phyloP scores from a whole-genome alignment of 805 yeast genomes.

The Dipodascus albidus region DNA sequence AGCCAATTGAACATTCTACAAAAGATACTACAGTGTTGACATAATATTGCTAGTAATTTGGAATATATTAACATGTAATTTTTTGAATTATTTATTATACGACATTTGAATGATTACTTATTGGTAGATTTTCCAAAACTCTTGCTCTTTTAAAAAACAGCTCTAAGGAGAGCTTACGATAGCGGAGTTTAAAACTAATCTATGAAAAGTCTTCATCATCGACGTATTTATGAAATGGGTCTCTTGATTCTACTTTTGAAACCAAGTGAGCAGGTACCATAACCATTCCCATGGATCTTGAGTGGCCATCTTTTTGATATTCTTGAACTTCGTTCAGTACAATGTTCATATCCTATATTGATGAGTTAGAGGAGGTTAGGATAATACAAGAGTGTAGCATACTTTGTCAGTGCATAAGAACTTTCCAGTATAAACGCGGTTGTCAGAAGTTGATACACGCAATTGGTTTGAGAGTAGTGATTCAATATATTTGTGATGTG shows the following conservation, averaged over 20 bases:
- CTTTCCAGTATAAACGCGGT: not conserved
- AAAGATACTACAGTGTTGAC: not conserved
- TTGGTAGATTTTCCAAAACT: not conserved
- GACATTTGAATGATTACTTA: not conserved
- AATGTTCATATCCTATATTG: not conserved
- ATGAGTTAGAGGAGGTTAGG: not conserved
- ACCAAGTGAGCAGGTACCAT: not conserved
- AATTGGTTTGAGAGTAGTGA: not conserved
- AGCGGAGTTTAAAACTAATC: no score
- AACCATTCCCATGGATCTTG: not conserved
- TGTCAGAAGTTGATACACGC: not conserved
- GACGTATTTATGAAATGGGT: not conserved
- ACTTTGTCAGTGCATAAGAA: not conserved
- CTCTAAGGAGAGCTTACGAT: no score
- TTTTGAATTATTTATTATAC: no score
- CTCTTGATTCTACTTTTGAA: not conserved
- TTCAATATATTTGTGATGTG: not conserved
- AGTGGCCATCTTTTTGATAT: not conserved
- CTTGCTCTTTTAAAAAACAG: no score
- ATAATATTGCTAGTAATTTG: not conserved
- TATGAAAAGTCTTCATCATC: not conserved
- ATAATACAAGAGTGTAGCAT: not conserved
- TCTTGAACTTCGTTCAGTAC: not conserved
- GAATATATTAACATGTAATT: not conserved
- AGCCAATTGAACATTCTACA: not conserved